A percentile compares a stretch with the other conserved stretches of the same genome.
Conservation (phyloP, 176 grass and related monocot genomes). For the Tillandsia fasciculata region DNA sequence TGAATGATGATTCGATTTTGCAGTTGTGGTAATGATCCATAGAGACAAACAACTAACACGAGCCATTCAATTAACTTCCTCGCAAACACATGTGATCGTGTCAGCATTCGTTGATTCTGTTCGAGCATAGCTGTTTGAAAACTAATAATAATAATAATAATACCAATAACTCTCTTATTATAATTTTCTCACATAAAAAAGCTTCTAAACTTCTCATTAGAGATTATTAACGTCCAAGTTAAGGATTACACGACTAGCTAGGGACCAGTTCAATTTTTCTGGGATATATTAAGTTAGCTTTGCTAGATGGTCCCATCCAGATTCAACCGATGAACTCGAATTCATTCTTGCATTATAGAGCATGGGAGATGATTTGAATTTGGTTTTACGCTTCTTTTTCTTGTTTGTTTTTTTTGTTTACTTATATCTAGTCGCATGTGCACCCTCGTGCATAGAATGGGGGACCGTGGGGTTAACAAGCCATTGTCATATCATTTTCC, state of each 20-base stretch:
- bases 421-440: neutral
- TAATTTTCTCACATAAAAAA: too few species aligned
- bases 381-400: neutral
- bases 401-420: neutral
- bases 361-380: neutral
- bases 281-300: too few species aligned
- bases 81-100: neutral
- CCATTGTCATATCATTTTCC: constrained; percentile 3
- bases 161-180: neutral
- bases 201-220: neutral
- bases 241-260: neutral
- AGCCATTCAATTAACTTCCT: neutral
- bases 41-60: neutral
- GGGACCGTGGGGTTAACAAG: neutral
- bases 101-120: neutral
- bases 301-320: neutral
- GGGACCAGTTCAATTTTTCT: too few species aligned
- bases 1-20: constrained; percentile 8
- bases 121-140: neutral
- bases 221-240: neutral
- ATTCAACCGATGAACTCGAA: neutral
- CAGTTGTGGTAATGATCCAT: neutral
- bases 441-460: neutral
- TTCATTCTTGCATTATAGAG: neutral
- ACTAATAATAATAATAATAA: too few species aligned